Base-by-base conservation (phyloP, 176 grass and related monocot genomes). In the Triticum timopheevii region DNA sequence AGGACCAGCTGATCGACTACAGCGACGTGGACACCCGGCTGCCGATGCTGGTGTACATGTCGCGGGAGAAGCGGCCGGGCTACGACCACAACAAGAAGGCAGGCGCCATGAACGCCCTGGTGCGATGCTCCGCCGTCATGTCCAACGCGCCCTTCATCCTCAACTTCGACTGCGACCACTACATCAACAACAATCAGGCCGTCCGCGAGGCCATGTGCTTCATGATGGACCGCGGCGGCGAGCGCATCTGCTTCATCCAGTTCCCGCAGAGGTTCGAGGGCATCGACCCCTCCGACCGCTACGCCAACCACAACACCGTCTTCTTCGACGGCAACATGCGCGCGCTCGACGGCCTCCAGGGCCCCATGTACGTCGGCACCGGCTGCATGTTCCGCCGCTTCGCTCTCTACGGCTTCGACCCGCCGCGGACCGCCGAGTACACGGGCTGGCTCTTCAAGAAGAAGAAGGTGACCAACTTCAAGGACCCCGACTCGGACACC, bases 21-120 rank as follows among this genome's bases (percentile, higher is more conserved):
- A 96, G 92, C 6, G 94, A 92, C 58, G 92, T 98, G 39, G 97
- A 98, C 90, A 96, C 92, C 58, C 90, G 94, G 3, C 76, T 98
- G 22, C 93, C 93, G 13, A 98, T 98, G 92, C 36, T 98, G 58
- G 96, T 98, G 4, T 98, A 98, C 67, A 85, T 98, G 78, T 98
- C 96, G 0, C 73, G 96, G 6, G 96, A 98, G 88, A 98, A 98
- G 86, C 71, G 93, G 0, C 90, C 86, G 3, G 96, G 96, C 0
- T 98, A 98, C 85, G 96, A 98, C 87, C 96, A 98, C 90, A 98
- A 98, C 86, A 98, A 98, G 90, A 98, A 98, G 81, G 96, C 96
- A 1, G 96, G 96, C 15, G 93, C 96, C 61, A 98, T 98, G 96
- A 98, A 98, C 73, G 96, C 96, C 0, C 86, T 95, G 2, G 97